These are phyloP conservation scores for Colletotrichum tabaci DNA, from an alignment of 2,329 filamentous ascomycete species.

Conservation along the genomic window DNA sequence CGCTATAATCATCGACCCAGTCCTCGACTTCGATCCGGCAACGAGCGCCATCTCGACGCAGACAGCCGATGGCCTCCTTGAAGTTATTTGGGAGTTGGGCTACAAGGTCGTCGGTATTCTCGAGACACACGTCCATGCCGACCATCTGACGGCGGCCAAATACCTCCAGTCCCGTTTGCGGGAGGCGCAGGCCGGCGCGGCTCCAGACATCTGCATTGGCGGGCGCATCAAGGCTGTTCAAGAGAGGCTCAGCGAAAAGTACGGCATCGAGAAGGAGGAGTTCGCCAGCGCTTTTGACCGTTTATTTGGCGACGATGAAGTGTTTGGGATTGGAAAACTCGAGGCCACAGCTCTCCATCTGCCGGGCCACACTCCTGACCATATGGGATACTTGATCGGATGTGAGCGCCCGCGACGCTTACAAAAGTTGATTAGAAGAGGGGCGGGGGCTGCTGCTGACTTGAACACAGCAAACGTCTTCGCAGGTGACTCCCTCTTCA, in stretches of 20 bases:
- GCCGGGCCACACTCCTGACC: constrained; percentile 65
- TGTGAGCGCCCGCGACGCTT: constrained; percentile 20
- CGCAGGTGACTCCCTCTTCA: constrained; percentile 64
- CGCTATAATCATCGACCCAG: constrained; percentile 70
- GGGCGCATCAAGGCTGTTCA: constrained; percentile 61
- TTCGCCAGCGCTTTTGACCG: constrained; percentile 57
- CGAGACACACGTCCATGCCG: constrained; percentile 71
- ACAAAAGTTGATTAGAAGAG: not conserved
- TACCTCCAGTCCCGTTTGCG: constrained; percentile 65
- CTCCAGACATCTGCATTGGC: constrained; percentile 58
- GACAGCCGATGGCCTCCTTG: constrained; percentile 64
- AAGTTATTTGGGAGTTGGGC: constrained; percentile 54
- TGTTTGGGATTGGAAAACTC: constrained; percentile 59
- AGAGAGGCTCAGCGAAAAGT: constrained; percentile 55
- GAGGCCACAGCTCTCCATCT: constrained; percentile 58
- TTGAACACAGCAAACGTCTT: constrained; percentile 50
- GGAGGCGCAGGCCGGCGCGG: constrained; percentile 27
- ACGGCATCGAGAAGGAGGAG: constrained; percentile 55
- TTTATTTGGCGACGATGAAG: constrained; percentile 60
- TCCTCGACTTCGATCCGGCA: constrained; percentile 66
- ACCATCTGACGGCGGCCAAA: constrained; percentile 68
- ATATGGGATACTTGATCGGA: constrained; percentile 63
- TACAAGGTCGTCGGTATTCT: constrained; percentile 66
- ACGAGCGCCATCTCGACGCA: constrained; percentile 58
- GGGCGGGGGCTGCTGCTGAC: not conserved